phyloP scores from a whole-genome alignment of 148 eudicot species.

The Chenopodium suecicum region DNA sequence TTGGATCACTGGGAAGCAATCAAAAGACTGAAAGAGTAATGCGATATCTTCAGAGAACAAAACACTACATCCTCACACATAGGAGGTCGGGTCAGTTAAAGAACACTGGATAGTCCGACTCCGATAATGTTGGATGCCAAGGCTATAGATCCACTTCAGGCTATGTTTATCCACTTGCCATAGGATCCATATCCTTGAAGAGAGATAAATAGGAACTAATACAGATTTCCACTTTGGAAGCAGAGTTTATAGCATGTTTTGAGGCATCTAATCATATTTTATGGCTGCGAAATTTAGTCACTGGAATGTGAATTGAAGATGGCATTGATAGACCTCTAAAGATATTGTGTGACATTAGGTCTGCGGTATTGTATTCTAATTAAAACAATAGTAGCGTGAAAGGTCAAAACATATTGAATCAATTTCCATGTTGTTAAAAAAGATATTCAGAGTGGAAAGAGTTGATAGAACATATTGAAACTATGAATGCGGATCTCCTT shows the following conservation, averaged over 20 bases:
- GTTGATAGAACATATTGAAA: too few species aligned
- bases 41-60: conserved; percentile 6
- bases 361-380: background rate
- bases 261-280: conserved; percentile 18
- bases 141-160: background rate
- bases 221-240: background rate
- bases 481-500: background rate
- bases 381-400: too few species aligned
- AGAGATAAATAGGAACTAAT: conserved; percentile 5
- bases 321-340: background rate
- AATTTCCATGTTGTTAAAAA: background rate
- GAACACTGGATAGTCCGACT: background rate
- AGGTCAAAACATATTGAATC: background rate
- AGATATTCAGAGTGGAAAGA: too few species aligned
- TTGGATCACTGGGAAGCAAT: background rate
- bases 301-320: conserved; percentile 13
- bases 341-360: conserved; percentile 8
- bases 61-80: conserved; percentile 10
- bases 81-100: conserved; percentile 3
- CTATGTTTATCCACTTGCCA: background rate
- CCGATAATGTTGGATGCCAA: background rate
- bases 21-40: background rate
- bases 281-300: conserved; percentile 8
- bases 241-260: conserved; percentile 22
- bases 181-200: background rate